Base-by-base conservation (phyloP, 116 monocot species). In the Cymodocea nodosa region DNA sequence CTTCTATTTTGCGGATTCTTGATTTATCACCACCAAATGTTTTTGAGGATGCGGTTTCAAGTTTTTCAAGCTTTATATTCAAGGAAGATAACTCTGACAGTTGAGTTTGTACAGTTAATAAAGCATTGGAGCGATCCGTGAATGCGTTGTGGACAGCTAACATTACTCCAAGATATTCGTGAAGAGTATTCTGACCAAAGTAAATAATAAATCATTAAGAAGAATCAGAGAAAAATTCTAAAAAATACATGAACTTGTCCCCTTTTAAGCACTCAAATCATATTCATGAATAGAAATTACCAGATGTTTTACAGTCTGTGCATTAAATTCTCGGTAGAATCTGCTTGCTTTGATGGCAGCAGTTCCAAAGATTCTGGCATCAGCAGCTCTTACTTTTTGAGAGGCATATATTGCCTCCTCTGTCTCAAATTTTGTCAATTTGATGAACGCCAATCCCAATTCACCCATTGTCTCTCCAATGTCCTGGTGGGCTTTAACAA, bases 321-420 rank as follows among this genome's bases (percentile, higher is more conserved):
- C 73, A 82, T 88, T 98, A 18, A 78, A 66, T 81, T 82, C 92
- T 67, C 92, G 74, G 53, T 80, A 82, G 30, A 78, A 82, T 80
- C 98, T 85, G 72, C 98, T 92, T 37, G 85, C 73, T 77, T 82
- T 86, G 23, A 98, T 78, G 71, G 86, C 84, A 80, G 98, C 88
- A 59, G 86, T 85, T 23, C 85, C 92, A 40, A 98, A 58, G 59
- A 15, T 64, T 63, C 82, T 80, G 15, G 64, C 59, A 51, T 86
- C 82, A 62, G 78, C 78, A 75, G 89, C 88, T 39, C 92, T 78
- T 67, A 73, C 73, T 70, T 66, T 80, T 65, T 98, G 98, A 51
- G 92, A 72, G 65, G 74, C 60, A 72, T 81, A 72, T 51, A 71
- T 52, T 50, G 86, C 84, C 73, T 89, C 79, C 52, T 89, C 86